Percentiles rank a stretch among this genome's conserved stretches.
Evolutionary conservation across 75 land plant species (phyloP).

Genomic region (Pinus tabuliformis): DNA sequence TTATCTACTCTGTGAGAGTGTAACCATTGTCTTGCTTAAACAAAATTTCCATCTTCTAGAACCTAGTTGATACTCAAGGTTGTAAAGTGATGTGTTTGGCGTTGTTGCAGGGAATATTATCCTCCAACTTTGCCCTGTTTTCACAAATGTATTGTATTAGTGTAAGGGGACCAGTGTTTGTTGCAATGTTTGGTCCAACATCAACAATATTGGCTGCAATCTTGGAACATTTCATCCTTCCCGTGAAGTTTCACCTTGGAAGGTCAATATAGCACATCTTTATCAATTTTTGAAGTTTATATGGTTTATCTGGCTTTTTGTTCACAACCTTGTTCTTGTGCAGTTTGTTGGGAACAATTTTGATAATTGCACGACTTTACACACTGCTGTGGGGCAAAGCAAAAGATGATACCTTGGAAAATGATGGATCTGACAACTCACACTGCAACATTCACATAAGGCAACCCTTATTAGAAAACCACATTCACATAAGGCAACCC

Average conservation of each 20-base stretch:
- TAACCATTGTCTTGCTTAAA: too few relatives aligned
- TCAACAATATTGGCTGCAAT: conserved; percentile 10
- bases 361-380: too few relatives aligned
- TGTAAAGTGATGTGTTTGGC: not conserved
- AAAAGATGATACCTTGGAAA: too few relatives aligned
- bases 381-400: too few relatives aligned
- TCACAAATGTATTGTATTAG: not conserved
- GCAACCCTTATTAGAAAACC: too few relatives aligned
- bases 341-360: not conserved
- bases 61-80: not conserved
- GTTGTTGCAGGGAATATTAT: conserved; percentile 5
- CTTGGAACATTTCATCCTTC: conserved; percentile 2
- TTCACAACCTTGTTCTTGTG: not conserved
- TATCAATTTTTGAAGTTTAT: not conserved
- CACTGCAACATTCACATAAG: too few relatives aligned
- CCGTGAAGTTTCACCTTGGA: not conserved
- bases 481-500: too few relatives aligned
- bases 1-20: conserved; percentile 5
- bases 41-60: too few relatives aligned
- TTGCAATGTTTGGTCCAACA: not conserved
- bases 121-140: not conserved
- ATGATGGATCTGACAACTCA: too few relatives aligned
- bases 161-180: conserved; percentile 9
- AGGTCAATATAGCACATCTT: not conserved
- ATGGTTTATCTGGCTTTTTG: too few relatives aligned